Conservation (phyloP, 331 rosid species). For the Cucumis variabilis region DNA sequence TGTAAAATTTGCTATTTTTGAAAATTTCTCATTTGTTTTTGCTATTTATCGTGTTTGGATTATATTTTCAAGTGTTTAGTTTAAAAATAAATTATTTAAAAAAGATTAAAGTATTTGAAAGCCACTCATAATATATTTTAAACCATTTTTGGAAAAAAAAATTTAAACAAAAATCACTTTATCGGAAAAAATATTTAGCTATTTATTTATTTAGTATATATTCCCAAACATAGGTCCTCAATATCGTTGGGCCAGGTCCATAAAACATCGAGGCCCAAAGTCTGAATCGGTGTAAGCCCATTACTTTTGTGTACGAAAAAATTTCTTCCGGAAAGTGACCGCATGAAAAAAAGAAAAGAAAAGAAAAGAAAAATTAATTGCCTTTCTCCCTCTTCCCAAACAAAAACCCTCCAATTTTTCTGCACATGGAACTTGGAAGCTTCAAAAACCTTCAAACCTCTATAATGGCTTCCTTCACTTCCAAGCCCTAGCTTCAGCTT, state of each 20-base stretch:
- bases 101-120: too few species aligned
- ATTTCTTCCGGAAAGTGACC: not conserved
- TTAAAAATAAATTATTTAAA: too few species aligned
- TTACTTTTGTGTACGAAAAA: not conserved
- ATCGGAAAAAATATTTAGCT: too few species aligned
- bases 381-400: not conserved
- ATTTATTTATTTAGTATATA: too few species aligned
- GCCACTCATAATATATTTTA: too few species aligned
- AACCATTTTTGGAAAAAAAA: too few species aligned
- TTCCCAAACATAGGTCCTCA: not conserved
- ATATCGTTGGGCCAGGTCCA: not conserved
- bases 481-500: slow-evolving; percentile 39
- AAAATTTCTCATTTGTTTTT: too few species aligned
- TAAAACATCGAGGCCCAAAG: not conserved
- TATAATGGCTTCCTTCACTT: slow-evolving; percentile 42
- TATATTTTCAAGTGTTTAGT: too few species aligned
- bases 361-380: not conserved
- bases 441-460: slow-evolving; percentile 29
- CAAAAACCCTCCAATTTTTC: slow-evolving; percentile 16
- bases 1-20: too few species aligned
- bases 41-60: too few species aligned
- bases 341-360: not conserved
- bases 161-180: too few species aligned
- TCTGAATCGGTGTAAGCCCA: not conserved
- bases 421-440: slow-evolving; percentile 30